Evolutionary conservation across 331 rosid genomes (phyloP).

Genomic region (Quercus phellos): DNA sequence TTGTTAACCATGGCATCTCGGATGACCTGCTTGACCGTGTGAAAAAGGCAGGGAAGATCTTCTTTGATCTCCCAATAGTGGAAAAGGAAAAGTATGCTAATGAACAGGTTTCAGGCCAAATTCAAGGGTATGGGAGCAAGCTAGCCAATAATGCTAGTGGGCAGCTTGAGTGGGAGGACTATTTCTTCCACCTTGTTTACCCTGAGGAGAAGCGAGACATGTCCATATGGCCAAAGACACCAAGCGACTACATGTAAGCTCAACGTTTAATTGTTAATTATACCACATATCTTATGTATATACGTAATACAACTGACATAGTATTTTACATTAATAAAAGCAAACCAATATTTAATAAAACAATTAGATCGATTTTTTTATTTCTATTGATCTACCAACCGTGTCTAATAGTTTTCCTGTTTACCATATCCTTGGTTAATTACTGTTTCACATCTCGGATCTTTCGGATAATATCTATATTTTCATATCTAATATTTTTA

Average conservation of each 20-base stretch:
- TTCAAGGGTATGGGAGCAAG: constrained; percentile 93
- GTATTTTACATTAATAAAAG: too few relatives aligned
- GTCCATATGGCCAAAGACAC: constrained; percentile 67
- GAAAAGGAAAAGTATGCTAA: constrained; percentile 77
- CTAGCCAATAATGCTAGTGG: constrained; percentile 72
- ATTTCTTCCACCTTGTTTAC: constrained; percentile 64
- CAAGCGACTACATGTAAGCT: constrained; percentile 54
- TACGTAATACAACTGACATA: too few relatives aligned
- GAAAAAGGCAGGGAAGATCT: constrained; percentile 45
- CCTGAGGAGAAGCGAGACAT: constrained; percentile 65
- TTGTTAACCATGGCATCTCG: constrained; percentile 73
- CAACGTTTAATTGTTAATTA: not conserved
- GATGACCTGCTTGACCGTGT: constrained; percentile 39
- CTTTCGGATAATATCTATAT: too few relatives aligned
- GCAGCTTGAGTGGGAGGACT: constrained; percentile 82
- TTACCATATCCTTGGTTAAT: too few relatives aligned
- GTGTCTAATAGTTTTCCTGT: too few relatives aligned
- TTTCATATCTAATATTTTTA: too few relatives aligned
- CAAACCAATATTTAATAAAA: too few relatives aligned
- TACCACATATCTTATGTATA: too few relatives aligned
- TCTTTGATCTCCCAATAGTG: constrained; percentile 53
- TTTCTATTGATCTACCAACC: too few relatives aligned
- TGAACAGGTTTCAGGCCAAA: constrained; percentile 47
- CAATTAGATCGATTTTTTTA: too few relatives aligned
- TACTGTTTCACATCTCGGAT: too few relatives aligned